Percentiles rank a stretch among this genome's conserved stretches.
Conservation (phyloP, 768 basidiomycete genomes). For the Baorangia bicolor region DNA sequence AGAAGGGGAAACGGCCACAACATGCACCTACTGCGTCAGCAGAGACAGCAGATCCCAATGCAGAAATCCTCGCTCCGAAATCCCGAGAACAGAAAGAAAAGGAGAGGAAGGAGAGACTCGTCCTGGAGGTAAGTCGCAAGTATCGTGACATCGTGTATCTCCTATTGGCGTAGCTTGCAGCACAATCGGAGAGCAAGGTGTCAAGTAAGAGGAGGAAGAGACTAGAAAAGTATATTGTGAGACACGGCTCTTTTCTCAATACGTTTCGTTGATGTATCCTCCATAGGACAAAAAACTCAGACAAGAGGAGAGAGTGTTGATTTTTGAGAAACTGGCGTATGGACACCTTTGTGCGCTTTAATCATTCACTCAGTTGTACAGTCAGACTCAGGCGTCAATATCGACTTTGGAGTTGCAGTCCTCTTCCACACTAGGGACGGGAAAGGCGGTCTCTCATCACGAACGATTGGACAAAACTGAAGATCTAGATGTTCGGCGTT, state of each 20-base stretch:
- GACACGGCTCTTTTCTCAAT: constrained; percentile 23
- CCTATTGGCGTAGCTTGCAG: constrained; percentile 25
- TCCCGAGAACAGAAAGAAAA: constrained; percentile 58
- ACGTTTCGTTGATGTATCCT: background rate
- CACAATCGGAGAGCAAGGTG: constrained; percentile 67
- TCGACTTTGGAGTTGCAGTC: constrained; percentile 64
- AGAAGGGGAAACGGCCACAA: constrained; percentile 56
- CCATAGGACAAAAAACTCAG: constrained; percentile 85
- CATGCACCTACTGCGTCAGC: constrained; percentile 22
- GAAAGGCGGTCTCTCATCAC: constrained; percentile 57
- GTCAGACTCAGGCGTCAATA: constrained; percentile 73
- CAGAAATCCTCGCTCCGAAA: constrained; percentile 56
- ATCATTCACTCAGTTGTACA: constrained; percentile 34
- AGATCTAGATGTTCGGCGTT: constrained; percentile 55
- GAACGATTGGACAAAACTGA: constrained; percentile 59
- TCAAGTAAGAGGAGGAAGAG: constrained; percentile 84
- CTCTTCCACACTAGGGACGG: constrained; percentile 82
- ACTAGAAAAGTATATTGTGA: constrained; percentile 89
- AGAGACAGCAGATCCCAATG: constrained; percentile 51
- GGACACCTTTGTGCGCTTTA: constrained; percentile 21
- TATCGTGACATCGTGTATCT: background rate
- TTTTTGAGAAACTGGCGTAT: constrained; percentile 83
- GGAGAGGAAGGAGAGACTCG: constrained; percentile 57
- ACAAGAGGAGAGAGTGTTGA: constrained; percentile 75
- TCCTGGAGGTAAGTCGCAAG: constrained; percentile 52